Percentiles rank a stretch among this genome's conserved stretches.
phyloP scores from a whole-genome alignment of 345 rosid species.

The Corchorus capsularis region DNA sequence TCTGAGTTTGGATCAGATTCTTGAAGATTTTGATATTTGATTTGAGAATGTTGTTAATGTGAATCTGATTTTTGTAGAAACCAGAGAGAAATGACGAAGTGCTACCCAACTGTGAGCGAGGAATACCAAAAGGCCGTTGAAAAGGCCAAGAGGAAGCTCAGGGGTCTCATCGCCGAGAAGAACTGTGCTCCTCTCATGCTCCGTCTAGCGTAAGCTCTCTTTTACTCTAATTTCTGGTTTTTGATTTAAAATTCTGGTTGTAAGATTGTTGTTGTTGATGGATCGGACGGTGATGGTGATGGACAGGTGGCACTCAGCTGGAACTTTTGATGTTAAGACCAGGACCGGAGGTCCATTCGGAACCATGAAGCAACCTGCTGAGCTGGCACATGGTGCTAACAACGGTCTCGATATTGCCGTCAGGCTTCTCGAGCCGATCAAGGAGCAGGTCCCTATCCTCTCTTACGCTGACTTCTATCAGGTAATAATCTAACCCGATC shows the following conservation, averaged over 20 bases:
- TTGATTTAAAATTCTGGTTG: neutral
- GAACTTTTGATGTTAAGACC: slow-evolving; percentile 77
- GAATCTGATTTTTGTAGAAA: slow-evolving; percentile 5
- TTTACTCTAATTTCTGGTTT: neutral
- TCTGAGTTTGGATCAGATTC: neutral
- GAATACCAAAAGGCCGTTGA: slow-evolving; percentile 79
- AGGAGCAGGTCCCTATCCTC: slow-evolving; percentile 73
- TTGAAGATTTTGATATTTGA: neutral
- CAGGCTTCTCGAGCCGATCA: slow-evolving; percentile 84
- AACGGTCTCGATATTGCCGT: slow-evolving; percentile 82
- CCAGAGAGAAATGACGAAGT: slow-evolving; percentile 64
- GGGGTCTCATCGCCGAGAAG: slow-evolving; percentile 88
- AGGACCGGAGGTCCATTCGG: slow-evolving; percentile 96
- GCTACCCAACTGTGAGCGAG: slow-evolving; percentile 76
- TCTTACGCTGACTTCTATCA: slow-evolving; percentile 81
- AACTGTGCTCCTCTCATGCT: slow-evolving; percentile 95
- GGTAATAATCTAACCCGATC: slow-evolving; percentile 31
- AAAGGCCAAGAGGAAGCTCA: slow-evolving; percentile 82
- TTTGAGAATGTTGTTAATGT: neutral
- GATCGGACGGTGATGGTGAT: neutral
- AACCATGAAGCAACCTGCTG: slow-evolving; percentile 67
- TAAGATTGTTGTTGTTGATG: neutral
- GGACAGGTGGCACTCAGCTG: slow-evolving; percentile 97
- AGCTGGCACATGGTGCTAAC: slow-evolving; percentile 85
- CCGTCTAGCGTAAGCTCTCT: slow-evolving; percentile 70